Conservation (phyloP, 352 stramenopile species). For the Pythium phragmitis region DNA sequence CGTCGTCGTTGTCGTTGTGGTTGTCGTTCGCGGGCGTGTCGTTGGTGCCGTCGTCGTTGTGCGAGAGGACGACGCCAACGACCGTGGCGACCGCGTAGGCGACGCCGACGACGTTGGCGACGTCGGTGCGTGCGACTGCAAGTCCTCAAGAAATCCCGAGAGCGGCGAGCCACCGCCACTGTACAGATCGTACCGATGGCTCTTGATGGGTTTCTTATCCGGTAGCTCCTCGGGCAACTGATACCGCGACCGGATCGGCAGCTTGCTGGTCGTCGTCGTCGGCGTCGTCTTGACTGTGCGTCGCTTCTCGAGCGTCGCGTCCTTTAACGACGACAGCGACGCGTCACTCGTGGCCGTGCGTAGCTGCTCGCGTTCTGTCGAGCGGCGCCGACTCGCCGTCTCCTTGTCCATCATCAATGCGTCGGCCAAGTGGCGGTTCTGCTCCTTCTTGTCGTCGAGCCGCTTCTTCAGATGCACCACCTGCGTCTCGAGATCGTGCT, state of each 20-base stretch:
- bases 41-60: background rate
- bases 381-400: background rate
- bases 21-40: background rate
- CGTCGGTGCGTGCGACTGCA: conserved; percentile 36
- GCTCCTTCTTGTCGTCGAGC: conserved; percentile 50
- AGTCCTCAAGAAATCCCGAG: conserved; percentile 9
- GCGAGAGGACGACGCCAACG: background rate
- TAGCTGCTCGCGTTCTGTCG: conserved; percentile 4
- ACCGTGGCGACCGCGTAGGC: conserved; percentile 36
- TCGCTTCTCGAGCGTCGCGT: background rate
- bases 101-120: conserved; percentile 59
- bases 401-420: conserved; percentile 41
- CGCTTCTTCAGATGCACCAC: conserved; percentile 41
- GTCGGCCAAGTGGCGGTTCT: conserved; percentile 60
- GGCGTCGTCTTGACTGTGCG: background rate
- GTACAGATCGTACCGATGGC: conserved; percentile 3
- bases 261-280: background rate
- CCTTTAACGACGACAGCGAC: background rate
- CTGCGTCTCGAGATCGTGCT: conserved; percentile 35
- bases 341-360: background rate
- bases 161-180: conserved; percentile 2
- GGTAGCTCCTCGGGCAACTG: background rate
- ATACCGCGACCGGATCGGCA: background rate
- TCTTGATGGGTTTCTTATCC: conserved; percentile 8
- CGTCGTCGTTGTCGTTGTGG: background rate